Conservation (phyloP, 805 yeast genomes). For the Starmerella scarabaei region DNA sequence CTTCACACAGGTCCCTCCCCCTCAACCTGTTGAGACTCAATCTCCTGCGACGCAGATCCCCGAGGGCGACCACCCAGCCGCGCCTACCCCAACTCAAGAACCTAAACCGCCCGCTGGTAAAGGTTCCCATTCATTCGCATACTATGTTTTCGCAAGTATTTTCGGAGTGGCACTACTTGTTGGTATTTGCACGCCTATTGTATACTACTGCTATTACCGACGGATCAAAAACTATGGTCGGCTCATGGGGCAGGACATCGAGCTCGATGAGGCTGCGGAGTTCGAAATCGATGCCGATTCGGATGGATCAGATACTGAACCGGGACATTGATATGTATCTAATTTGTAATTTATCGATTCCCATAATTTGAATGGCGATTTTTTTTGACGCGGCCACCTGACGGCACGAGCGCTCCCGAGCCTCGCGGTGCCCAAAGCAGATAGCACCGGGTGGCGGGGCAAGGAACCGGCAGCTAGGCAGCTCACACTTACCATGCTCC, state of each 20-base stretch:
- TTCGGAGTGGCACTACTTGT: constrained; percentile 8
- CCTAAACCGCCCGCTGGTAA: not conserved
- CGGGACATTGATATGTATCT: not conserved
- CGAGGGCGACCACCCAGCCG: too few relatives aligned
- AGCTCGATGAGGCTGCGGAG: constrained; percentile 13
- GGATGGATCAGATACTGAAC: not conserved
- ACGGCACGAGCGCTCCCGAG: too few relatives aligned
- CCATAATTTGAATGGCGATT: too few relatives aligned
- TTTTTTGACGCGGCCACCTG: too few relatives aligned
- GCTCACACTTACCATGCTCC: constrained; percentile 13
- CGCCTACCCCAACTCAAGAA: not conserved
- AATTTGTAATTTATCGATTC: too few relatives aligned
- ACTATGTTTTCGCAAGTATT: constrained; percentile 6
- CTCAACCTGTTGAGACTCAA: not conserved
- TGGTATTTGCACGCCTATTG: constrained; percentile 4
- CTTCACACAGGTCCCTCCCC: not conserved
- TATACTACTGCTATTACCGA: constrained; percentile 4
- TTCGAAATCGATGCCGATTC: constrained; percentile 10
- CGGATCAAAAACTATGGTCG: constrained; percentile 4
- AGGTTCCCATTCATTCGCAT: constrained; percentile 8
- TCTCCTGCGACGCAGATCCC: not conserved
- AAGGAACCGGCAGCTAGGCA: not conserved
- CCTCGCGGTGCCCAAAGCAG: too few relatives aligned
- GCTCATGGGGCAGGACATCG: constrained; percentile 14
- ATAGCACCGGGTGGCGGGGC: too few relatives aligned